Conservation (phyloP, 371 early-diverging fungal species). For the Rhizomucor miehei region DNA sequence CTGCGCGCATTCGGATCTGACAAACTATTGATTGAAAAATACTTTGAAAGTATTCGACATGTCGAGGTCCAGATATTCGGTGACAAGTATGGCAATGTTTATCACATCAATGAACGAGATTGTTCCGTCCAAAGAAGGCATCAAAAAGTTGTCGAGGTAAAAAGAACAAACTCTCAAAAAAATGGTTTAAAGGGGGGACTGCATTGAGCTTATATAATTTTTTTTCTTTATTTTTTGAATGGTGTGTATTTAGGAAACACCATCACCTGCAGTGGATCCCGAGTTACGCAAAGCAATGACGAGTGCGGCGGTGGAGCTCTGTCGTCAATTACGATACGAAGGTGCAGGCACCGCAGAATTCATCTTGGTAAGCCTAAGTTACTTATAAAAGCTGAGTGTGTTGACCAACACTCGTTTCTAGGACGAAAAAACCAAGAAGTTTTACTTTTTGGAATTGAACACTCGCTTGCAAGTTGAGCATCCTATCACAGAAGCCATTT, state of each 20-base stretch:
- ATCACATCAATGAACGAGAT: constrained; percentile 88
- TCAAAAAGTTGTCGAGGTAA: constrained; percentile 84
- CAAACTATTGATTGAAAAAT: constrained; percentile 90
- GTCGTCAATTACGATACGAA: constrained; percentile 56
- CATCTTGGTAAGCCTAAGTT: constrained; percentile 56
- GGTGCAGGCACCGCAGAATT: constrained; percentile 88
- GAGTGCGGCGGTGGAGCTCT: constrained; percentile 54
- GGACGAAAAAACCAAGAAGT: constrained; percentile 62
- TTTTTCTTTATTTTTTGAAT: no score
- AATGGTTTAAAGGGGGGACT: neutral
- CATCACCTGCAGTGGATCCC: constrained; percentile 53
- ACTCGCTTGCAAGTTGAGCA: constrained; percentile 93
- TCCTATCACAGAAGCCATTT: constrained; percentile 93
- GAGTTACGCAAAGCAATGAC: constrained; percentile 53
- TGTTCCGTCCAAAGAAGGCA: constrained; percentile 87
- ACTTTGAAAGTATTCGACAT: constrained; percentile 87
- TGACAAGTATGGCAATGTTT: constrained; percentile 75
- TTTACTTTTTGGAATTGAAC: constrained; percentile 85
- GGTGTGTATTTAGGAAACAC: constrained; percentile 44
- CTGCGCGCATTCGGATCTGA: constrained; percentile 88
- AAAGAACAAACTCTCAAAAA: constrained; percentile 4
- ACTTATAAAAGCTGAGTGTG: no score
- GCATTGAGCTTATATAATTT: no score
- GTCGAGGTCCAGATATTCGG: constrained; percentile 89
- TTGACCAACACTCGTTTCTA: no score